Conservation (phyloP, 306 rosid genomes). For the Ormosia semicastrata region DNA sequence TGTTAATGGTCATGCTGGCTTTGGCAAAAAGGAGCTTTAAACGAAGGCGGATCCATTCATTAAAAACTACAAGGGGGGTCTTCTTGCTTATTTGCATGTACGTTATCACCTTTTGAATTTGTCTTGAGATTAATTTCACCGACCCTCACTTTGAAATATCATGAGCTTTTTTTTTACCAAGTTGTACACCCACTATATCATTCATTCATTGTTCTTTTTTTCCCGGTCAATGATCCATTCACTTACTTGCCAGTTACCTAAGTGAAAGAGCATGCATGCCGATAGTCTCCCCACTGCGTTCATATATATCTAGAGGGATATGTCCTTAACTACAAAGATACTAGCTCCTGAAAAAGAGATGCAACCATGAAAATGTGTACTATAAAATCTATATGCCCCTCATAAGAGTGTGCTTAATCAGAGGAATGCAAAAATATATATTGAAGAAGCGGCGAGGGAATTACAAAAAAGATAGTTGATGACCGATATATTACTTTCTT, state of each 20-base stretch:
- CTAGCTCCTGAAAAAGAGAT: not conserved
- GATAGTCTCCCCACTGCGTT: not conserved
- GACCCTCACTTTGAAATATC: not conserved
- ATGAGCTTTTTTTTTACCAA: constrained; percentile 5
- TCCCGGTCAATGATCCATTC: not conserved
- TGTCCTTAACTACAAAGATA: constrained; percentile 12
- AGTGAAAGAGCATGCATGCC: not conserved
- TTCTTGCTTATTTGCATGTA: constrained; percentile 13
- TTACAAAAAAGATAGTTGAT: no score
- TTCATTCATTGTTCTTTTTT: not conserved
- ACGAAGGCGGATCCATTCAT: constrained; percentile 24
- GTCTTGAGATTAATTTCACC: not conserved
- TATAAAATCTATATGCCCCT: no score
- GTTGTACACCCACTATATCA: not conserved
- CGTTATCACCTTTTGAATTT: constrained; percentile 6
- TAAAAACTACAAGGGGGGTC: constrained; percentile 26
- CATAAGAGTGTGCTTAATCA: no score
- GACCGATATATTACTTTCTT: no score
- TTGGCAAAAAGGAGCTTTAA: constrained; percentile 34
- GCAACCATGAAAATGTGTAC: not conserved
- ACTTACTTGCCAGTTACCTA: constrained; percentile 6
- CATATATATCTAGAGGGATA: constrained; percentile 6
- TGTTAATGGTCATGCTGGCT: constrained; percentile 45
- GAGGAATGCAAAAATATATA: no score
- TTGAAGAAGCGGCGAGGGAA: no score